Percentiles rank a stretch among this genome's conserved stretches.
Evolutionary conservation across 129 eudicot species (phyloP).

Genomic region (Gnaphalium uliginosum): DNA sequence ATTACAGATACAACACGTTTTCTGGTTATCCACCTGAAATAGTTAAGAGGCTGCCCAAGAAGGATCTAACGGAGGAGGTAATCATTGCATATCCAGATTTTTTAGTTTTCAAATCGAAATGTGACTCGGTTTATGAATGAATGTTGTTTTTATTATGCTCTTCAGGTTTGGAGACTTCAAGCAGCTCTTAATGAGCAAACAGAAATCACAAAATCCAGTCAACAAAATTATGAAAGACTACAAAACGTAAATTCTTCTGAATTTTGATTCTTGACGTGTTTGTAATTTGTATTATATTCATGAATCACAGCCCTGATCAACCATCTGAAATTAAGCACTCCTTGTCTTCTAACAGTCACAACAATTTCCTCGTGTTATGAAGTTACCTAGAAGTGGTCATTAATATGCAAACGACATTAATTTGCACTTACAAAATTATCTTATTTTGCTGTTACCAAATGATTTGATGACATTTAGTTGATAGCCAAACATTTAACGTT

Average conservation of each 20-base stretch:
- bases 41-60: conserved; percentile 84
- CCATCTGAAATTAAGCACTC: neutral
- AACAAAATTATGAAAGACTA: conserved; percentile 82
- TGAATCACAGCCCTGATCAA: neutral
- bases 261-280: neutral
- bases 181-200: conserved; percentile 87
- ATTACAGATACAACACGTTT: conserved; percentile 67
- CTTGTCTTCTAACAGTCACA: neutral
- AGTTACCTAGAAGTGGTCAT: neutral
- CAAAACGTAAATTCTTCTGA: conserved; percentile 56
- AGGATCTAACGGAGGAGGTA: conserved; percentile 93
- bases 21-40: conserved; percentile 80
- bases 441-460: neutral
- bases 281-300: neutral
- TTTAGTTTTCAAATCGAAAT: neutral
- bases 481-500: neutral
- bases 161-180: conserved; percentile 87
- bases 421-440: neutral
- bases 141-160: neutral
- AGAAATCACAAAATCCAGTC: conserved; percentile 72
- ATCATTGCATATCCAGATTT: neutral
- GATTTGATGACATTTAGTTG: neutral
- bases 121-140: neutral
- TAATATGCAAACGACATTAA: neutral
- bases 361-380: neutral